Evolutionary conservation across 129 eudicot species (phyloP).

Genomic region (Gnaphalium uliginosum): DNA sequence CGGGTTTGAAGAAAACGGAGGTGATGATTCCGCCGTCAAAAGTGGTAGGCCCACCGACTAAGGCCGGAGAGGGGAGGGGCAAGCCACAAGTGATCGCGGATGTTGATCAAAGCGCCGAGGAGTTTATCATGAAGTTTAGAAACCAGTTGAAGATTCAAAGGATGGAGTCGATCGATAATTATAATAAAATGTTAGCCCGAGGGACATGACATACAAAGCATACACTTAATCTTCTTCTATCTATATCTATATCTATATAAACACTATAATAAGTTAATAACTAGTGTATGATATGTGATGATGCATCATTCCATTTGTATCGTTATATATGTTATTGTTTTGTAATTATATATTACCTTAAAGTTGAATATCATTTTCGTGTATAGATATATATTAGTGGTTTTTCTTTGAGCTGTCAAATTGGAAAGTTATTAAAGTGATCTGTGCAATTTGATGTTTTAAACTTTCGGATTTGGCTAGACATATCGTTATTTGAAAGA

Average conservation of each 20-base stretch:
- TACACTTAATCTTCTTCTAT: too few species aligned
- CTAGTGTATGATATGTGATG: not conserved
- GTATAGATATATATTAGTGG: not conserved
- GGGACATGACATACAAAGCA: slow-evolving; percentile 45
- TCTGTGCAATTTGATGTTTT: too few species aligned
- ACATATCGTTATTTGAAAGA: too few species aligned
- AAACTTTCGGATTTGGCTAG: too few species aligned
- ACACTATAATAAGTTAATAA: not conserved
- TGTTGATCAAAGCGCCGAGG: slow-evolving; percentile 68
- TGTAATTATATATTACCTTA: slow-evolving; percentile 11
- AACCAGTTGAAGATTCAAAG: slow-evolving; percentile 73
- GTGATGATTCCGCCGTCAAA: slow-evolving; percentile 15
- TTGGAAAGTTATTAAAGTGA: not conserved
- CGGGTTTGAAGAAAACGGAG: slow-evolving; percentile 9
- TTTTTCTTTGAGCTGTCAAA: not conserved
- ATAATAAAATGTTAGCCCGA: slow-evolving; percentile 62
- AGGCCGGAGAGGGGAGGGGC: slow-evolving; percentile 28
- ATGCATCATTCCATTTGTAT: slow-evolving; percentile 18
- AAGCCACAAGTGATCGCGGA: slow-evolving; percentile 31
- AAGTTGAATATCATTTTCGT: not conserved
- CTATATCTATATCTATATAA: too few species aligned
- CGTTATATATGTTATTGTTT: not conserved
- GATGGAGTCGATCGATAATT: slow-evolving; percentile 79
- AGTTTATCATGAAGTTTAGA: slow-evolving; percentile 74
- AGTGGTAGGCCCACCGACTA: slow-evolving; percentile 5